Conservation (phyloP, 163 green algal genomes). For the Scenedesmus sp. region DNA sequence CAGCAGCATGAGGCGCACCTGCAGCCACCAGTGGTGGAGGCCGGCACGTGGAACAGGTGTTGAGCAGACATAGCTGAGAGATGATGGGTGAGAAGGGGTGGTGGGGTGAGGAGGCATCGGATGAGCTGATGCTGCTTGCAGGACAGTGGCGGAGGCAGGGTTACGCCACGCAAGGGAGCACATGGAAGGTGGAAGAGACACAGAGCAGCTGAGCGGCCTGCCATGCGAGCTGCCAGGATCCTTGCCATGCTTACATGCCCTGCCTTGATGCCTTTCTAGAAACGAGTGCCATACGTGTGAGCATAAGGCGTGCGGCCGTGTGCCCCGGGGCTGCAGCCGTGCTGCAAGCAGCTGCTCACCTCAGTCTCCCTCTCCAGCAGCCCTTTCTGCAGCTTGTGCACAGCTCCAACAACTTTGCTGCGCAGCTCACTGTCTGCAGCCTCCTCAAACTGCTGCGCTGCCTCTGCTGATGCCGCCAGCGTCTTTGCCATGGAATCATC, state of each 20-base stretch:
- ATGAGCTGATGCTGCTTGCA: neutral
- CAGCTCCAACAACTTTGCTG: conserved; percentile 51
- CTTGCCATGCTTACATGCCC: no score
- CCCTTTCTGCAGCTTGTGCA: conserved; percentile 79
- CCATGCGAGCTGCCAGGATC: no score
- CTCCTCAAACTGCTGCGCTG: conserved; percentile 5
- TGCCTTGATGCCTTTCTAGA: no score
- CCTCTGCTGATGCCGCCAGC: conserved; percentile 50
- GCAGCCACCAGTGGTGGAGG: neutral
- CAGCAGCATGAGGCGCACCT: conserved; percentile 95
- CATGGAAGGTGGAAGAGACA: no score
- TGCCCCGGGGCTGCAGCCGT: neutral
- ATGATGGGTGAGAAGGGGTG: neutral
- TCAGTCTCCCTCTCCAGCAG: conserved; percentile 95
- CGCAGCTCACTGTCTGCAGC: conserved; percentile 55
- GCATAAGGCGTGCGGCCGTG: neutral
- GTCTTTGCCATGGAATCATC: conserved; percentile 49
- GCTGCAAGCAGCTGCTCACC: conserved; percentile 57
- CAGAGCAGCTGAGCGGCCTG: no score
- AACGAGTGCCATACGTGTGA: neutral
- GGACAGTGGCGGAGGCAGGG: neutral
- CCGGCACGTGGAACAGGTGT: neutral
- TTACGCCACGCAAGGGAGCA: neutral
- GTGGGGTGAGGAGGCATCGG: neutral
- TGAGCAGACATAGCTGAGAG: neutral